Percentiles rank a stretch among this genome's conserved stretches.
These are phyloP conservation scores for Lophiostoma macrostomum DNA, from an alignment of 495 filamentous ascomycete genomes.

Conservation along the genomic window DNA sequence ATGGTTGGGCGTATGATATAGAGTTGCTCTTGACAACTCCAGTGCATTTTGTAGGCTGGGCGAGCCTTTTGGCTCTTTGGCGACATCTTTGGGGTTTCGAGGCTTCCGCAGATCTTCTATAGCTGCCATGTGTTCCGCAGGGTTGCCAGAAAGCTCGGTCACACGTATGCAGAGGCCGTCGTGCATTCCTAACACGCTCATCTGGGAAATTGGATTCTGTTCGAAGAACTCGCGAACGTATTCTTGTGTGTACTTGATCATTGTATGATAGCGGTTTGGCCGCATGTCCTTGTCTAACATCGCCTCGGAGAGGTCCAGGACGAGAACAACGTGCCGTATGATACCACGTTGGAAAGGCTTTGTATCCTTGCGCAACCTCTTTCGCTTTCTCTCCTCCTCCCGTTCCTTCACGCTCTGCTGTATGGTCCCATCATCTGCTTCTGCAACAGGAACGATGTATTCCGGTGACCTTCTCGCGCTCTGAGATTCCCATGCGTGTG, in stretches of 20 bases:
- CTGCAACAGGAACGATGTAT: conserved; percentile 52
- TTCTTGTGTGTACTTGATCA: conserved; percentile 76
- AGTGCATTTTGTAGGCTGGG: conserved; percentile 93
- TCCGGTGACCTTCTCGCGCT: neutral
- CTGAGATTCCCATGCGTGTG: conserved; percentile 45
- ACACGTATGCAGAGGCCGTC: conserved; percentile 85
- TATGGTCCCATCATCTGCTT: conserved; percentile 73
- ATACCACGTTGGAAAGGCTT: conserved; percentile 94
- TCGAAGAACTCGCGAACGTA: conserved; percentile 96
- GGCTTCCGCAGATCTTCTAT: conserved; percentile 60
- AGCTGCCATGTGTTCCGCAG: conserved; percentile 78
- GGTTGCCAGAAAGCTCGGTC: conserved; percentile 88
- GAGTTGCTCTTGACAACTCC: conserved; percentile 84
- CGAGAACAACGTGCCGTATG: conserved; percentile 86
- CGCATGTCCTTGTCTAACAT: conserved; percentile 95
- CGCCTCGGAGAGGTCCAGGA: conserved; percentile 88
- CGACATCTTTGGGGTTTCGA: conserved; percentile 18
- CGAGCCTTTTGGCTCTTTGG: conserved; percentile 79
- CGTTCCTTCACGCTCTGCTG: conserved; percentile 65
- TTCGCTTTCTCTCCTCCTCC: conserved; percentile 68
- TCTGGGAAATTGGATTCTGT: conserved; percentile 97
- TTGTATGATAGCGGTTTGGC: conserved; percentile 78
- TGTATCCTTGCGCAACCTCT: conserved; percentile 81
- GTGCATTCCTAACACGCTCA: conserved; percentile 82
- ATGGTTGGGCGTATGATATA: conserved; percentile 89